A percentile compares a stretch with the other conserved stretches of the same genome.
phyloP scores from a whole-genome alignment of 306 rosid genomes.

The Vigna unguiculata region DNA sequence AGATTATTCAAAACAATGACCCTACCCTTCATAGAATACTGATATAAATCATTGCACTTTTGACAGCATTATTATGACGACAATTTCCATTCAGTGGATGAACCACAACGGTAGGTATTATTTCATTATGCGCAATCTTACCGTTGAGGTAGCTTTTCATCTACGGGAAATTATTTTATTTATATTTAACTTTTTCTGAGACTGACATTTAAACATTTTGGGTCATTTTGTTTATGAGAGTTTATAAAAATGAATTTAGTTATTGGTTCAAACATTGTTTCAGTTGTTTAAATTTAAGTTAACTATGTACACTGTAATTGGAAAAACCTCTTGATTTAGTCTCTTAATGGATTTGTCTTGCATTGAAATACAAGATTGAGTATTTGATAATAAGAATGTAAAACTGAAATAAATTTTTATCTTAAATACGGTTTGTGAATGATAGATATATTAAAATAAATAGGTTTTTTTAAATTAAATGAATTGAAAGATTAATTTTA shows the following conservation, averaged over 20 bases:
- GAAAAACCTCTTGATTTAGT: too few relatives aligned
- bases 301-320: too few relatives aligned
- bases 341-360: too few relatives aligned
- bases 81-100: neutral
- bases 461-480: too few relatives aligned
- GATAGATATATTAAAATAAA: too few relatives aligned
- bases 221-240: too few relatives aligned
- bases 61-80: neutral
- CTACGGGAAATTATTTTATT: neutral
- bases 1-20: conserved; percentile 43
- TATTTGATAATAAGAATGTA: too few relatives aligned
- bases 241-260: neutral
- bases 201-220: neutral
- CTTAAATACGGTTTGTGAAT: too few relatives aligned
- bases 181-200: neutral
- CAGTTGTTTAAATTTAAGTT: too few relatives aligned
- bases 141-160: neutral
- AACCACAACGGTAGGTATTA: conserved; percentile 2
- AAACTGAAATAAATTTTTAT: too few relatives aligned
- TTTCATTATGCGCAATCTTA: neutral
- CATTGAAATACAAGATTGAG: too few relatives aligned
- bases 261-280: neutral
- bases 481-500: too few relatives aligned
- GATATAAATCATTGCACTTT: neutral
- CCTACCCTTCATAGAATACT: neutral